Base-by-base conservation (phyloP, 805 yeast species). In the Metschnikowia vanudenii region DNA sequence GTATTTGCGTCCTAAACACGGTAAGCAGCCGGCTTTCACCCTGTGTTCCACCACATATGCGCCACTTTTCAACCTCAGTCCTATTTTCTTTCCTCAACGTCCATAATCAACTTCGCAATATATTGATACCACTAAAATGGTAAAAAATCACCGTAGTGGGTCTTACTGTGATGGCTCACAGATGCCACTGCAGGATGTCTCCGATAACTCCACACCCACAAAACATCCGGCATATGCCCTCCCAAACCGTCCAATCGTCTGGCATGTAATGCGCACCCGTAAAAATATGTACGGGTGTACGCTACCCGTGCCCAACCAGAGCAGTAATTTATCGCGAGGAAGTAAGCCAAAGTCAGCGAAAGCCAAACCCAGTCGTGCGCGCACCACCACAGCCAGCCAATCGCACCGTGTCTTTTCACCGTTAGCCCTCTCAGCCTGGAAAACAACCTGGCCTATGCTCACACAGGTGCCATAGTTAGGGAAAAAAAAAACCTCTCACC, bases 341-440 rank as follows among this genome's bases (percentile, higher is more conserved):
- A 26, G 28, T 26, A 6, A 26, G 28, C 32, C 14, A 5, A 20
- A 31, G 36, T 22, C 31, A 31, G 26, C 16, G 26, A 22, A 12
- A 13, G 18, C 35, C 13, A 24, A 14, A 26, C 6, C 32, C 18
- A 3, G 52, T 39, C 53, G 58, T 53, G 58, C 54, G 47, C 49
- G 33, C 9, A 37, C 57, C 53, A 45, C 32, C 14, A 13, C 10
- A 42, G 33, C 49, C 54, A 55, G 58, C 58, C 58, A 55, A 55
- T 55, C 49, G 55, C 58, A 41, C 56, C 48, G 45, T 38, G 49
- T 43, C 54, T 44, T 54, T 54, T 54, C 55, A 45, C 36, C 46
- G 51, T 53, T 52, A 45, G 49, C 41, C 29, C 45, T 31, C 41
- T 30, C 41, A 31, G 32, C 10, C 8, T 37, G 42, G 33, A 39